Evolutionary conservation across 148 eudicot genomes (phyloP).

Genomic region (Chenopodium album): DNA sequence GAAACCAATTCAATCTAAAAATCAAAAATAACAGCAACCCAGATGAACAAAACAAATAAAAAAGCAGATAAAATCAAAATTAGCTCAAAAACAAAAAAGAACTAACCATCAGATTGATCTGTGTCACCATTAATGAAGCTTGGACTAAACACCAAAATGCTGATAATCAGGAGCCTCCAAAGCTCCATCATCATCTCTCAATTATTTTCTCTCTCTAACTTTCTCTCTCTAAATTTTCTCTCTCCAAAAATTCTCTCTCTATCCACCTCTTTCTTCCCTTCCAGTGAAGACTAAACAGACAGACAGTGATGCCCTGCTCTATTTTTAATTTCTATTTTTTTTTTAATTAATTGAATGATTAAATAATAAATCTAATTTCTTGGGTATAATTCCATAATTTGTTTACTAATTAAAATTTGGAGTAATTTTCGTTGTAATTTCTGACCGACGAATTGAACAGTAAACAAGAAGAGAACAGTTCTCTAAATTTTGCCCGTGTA

Average conservation of each 20-base stretch:
- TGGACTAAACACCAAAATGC: constrained; percentile 40
- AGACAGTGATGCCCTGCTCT: constrained; percentile 30
- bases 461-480: constrained; percentile 11
- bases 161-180: constrained; percentile 38
- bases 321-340: not conserved
- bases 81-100: not conserved
- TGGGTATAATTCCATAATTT: not conserved
- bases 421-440: constrained; percentile 11
- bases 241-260: constrained; percentile 5
- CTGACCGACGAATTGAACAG: constrained; percentile 26
- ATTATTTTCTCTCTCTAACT: not conserved
- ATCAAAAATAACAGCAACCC: constrained; percentile 15
- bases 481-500: constrained; percentile 5
- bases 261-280: not conserved
- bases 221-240: not conserved
- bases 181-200: constrained; percentile 27
- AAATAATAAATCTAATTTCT: not conserved
- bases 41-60: constrained; percentile 1
- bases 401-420: not conserved
- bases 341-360: not conserved
- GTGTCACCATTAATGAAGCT: constrained; percentile 53
- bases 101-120: constrained; percentile 69
- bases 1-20: constrained; percentile 4
- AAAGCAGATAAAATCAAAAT: not conserved
- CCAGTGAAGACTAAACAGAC: constrained; percentile 23